Evolutionary conservation across 1,284 basidiomycete genomes (phyloP), one percentile per base, ranked within the genome.

Genomic region (Somion occarium): DNA sequence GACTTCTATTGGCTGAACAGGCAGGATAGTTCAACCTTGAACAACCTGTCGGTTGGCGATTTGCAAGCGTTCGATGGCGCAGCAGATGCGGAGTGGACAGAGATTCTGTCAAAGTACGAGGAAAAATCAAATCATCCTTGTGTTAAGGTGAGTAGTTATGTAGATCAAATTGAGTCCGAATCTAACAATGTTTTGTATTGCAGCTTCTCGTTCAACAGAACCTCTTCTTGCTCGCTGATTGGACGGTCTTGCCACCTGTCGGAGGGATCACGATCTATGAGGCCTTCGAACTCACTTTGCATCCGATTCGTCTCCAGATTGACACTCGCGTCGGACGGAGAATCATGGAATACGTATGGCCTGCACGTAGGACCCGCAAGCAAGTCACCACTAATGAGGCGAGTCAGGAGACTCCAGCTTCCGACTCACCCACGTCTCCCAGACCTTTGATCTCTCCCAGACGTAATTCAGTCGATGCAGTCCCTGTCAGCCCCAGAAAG

Each of bases 191-290:
- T 46, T 22, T 0, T 44, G 12, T 38, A 53, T 56, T 57, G 48
- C 53, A 88, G 86, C 7, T 7, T 34, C 30, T 34, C 7, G 30
- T 34, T 15, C 30, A 34, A 34, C 73, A 72, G 56, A 78, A 79
- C 9, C 65, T 86, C 20, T 89, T 91, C 65, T 71, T 85, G n/a
- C 66, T 82, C 4, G 85, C 85, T 5, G 78, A 84, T 52, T 93
- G 91, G 91, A 83, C 79, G 3, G 79, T 90, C 19, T 73, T 93
- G n/a, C 82, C 92, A 0, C 90, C 94, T 2, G 93, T 98, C 3
- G 96, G 93, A 22, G 96, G 95, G 9, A 98, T 99, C 59, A 81
- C 87, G 5, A 93, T 98, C 56, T 88, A 95, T 63, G 87, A 93
- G 66, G 76, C 80, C 25, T 92, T 97, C 61, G 83, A 90, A 56